Base-by-base conservation (phyloP, 805 yeast genomes). In the Candida anglica region DNA sequence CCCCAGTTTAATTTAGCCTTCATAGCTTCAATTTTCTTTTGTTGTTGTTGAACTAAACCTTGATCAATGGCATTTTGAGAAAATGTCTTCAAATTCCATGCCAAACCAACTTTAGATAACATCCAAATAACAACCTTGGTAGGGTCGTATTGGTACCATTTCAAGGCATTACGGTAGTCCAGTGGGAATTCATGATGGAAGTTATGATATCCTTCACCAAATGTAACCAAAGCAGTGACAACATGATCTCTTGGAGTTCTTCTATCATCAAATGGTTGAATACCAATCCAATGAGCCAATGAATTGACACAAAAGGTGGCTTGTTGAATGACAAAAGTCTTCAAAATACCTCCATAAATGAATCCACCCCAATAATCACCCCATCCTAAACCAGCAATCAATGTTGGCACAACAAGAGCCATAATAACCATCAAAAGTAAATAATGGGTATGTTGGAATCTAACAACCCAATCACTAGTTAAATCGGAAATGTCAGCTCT, bases 121-220 rank as follows among this genome's bases (percentile, higher is more conserved):
- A 58, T 19, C 59, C 69, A 83, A 47, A 84, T 82, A 34, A 72
- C 48, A 30, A 75, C 50, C 63, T 84, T 84, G 32, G 93, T 83
- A 46, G 94, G 94, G 57, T 85, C 94, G 54, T 78, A 84, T 70
- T 84, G 91, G 69, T 79, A 84, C 93, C 93, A 84, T 56, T 77
- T 81, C 54, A 84, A 71, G 14, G 93, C 93, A 55, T 84, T 84
- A 74, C 94, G 77, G 73, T 84, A 85, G 64, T 85, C 94, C 14
- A 86, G 75, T 50, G 94, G 93, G 73, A 84, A 85, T 68, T 84
- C 94, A 58, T 85, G 94, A 60, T 85, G 94, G 78, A 84, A 85
- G 64, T 85, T 85, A 54, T 85, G 93, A 70, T 84, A 83, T 43
- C 94, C 94, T 64, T 85, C 94, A 60, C 94, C 94, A 52, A 84